phyloP scores from a whole-genome alignment of 805 yeast genomes.

The Dipodascopsis tothii region DNA sequence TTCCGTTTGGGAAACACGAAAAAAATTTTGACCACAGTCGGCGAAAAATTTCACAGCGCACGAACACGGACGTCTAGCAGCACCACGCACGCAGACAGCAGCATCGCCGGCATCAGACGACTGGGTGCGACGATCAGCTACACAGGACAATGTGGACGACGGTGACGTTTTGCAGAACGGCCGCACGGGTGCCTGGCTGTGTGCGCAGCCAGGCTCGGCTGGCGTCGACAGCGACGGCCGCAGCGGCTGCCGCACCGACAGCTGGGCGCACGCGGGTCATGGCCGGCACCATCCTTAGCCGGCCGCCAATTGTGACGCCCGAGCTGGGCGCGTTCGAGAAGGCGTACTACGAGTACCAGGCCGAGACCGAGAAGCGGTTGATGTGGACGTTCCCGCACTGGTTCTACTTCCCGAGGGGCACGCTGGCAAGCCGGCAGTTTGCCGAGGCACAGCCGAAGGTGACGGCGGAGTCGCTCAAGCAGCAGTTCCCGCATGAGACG shows the following conservation, averaged over 20 bases:
- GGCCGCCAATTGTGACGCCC: slow-evolving; percentile 79
- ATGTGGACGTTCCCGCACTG: slow-evolving; percentile 98
- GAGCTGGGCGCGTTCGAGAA: slow-evolving; percentile 64
- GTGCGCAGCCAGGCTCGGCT: too few relatives aligned
- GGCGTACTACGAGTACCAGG: slow-evolving; percentile 73
- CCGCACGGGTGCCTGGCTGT: too few relatives aligned
- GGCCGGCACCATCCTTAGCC: slow-evolving; percentile 53
- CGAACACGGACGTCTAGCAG: too few relatives aligned
- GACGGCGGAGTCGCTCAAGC: slow-evolving; percentile 1
- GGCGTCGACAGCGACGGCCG: slow-evolving; percentile 2
- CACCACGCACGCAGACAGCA: too few relatives aligned
- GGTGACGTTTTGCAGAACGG: too few relatives aligned
- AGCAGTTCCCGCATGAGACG: neutral
- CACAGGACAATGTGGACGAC: too few relatives aligned
- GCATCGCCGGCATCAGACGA: too few relatives aligned
- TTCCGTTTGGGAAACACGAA: too few relatives aligned
- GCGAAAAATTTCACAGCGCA: too few relatives aligned
- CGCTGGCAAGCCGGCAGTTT: slow-evolving; percentile 77
- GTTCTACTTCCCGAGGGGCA: slow-evolving; percentile 84
- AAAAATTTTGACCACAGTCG: too few relatives aligned
- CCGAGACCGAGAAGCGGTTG: slow-evolving; percentile 75
- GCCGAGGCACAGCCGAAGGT: slow-evolving; percentile 50
- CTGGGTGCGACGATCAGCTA: too few relatives aligned
- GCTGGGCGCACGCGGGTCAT: slow-evolving; percentile 13
- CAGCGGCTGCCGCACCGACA: neutral